These are phyloP conservation scores for Flaveria linearis DNA, from an alignment of 129 eudicot species.

Conservation along the genomic window DNA sequence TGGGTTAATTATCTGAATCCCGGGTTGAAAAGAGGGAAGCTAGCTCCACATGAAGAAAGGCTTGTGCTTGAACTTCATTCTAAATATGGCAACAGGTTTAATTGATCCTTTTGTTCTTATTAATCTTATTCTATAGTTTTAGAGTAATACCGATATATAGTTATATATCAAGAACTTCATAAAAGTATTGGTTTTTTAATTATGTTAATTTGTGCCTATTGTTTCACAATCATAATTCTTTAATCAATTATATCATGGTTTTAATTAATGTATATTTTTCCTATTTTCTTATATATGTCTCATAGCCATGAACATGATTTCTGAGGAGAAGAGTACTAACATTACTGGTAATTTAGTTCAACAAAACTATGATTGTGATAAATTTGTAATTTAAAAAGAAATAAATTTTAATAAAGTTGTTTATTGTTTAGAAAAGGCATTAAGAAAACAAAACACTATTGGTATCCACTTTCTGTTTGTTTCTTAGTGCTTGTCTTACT, in stretches of 20 bases:
- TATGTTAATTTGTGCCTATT: too few relatives aligned
- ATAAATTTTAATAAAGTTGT: neutral
- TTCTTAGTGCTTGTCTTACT: conserved; percentile 30
- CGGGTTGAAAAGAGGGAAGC: conserved; percentile 81
- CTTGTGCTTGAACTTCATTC: conserved; percentile 82
- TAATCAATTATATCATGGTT: neutral
- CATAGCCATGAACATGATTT: neutral
- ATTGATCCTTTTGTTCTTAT: conserved; percentile 1
- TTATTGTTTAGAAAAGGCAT: neutral
- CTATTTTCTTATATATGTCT: neutral
- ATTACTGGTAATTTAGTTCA: neutral
- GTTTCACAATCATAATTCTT: neutral
- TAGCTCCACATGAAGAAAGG: conserved; percentile 79
- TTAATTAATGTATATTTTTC: too few relatives aligned
- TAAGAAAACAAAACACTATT: neutral
- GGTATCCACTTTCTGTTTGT: neutral
- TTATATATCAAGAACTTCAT: neutral
- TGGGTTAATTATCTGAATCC: conserved; percentile 97
- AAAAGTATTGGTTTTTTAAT: neutral
- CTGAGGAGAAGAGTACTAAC: neutral
- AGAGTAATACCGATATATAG: neutral
- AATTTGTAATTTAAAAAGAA: neutral
- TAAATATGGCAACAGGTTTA: conserved; percentile 86
- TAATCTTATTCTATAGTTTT: neutral
- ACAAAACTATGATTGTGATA: neutral